phyloP scores from a whole-genome alignment of 495 filamentous ascomycete genomes.

The Tetracladium marchalianum region DNA sequence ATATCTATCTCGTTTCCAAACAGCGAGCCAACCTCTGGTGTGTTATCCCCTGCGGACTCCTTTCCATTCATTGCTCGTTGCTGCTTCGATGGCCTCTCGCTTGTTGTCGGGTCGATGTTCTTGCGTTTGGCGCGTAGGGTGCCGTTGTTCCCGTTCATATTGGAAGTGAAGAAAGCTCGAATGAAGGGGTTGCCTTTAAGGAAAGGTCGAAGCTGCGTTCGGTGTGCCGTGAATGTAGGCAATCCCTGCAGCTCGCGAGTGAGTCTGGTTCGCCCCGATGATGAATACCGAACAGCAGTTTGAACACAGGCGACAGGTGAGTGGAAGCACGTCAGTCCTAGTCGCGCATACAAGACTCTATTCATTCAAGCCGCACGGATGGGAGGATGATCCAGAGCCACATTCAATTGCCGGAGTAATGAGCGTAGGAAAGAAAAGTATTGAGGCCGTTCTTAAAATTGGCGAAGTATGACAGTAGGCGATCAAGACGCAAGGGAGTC shows the following conservation, averaged over 20 bases:
- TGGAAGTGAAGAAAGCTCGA: constrained; percentile 1
- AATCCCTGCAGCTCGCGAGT: too few species aligned
- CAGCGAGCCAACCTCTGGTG: constrained; percentile 26
- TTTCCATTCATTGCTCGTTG: constrained; percentile 35
- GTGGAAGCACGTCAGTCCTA: constrained; percentile 20
- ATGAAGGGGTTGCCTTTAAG: constrained; percentile 1
- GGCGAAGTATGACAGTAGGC: background rate
- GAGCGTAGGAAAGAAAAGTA: constrained; percentile 2
- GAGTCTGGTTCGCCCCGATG: too few species aligned
- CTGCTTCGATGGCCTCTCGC: constrained; percentile 39
- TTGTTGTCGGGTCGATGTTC: constrained; percentile 23
- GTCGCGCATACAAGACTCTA: constrained; percentile 17
- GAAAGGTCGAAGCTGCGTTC: constrained; percentile 2
- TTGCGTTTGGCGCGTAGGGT: constrained; percentile 40
- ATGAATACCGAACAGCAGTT: too few species aligned
- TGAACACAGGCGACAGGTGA: constrained; percentile 2
- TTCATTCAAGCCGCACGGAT: constrained; percentile 16
- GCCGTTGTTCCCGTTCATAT: constrained; percentile 29
- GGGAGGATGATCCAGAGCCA: background rate
- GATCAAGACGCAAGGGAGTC: too few species aligned
- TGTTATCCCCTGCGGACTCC: constrained; percentile 36
- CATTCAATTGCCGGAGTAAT: background rate
- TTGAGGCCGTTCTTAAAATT: constrained; percentile 3
- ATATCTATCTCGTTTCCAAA: constrained; percentile 25
- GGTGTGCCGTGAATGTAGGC: background rate